Conservation (phyloP, 768 basidiomycete genomes). For the Russula compacta region DNA sequence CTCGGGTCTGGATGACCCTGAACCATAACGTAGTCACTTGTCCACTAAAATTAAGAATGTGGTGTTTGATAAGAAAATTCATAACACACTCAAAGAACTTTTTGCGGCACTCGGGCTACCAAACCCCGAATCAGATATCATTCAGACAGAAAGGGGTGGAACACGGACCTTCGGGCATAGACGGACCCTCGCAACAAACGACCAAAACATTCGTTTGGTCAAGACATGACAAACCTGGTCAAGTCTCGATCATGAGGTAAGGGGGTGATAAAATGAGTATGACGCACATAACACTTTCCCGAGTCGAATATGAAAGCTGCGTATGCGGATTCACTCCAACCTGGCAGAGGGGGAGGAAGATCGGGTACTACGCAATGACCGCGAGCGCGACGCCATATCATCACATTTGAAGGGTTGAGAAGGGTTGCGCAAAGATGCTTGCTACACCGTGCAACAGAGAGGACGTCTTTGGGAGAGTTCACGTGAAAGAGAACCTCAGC, state of each 20-base stretch:
- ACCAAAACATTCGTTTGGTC: slow-evolving; percentile 29
- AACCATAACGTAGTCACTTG: not conserved
- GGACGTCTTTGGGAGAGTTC: slow-evolving; percentile 44
- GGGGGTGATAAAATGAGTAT: not conserved
- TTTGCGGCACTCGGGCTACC: slow-evolving; percentile 8
- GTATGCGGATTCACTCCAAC: slow-evolving; percentile 48
- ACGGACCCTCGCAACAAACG: slow-evolving; percentile 10
- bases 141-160: not conserved
- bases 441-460: slow-evolving; percentile 51
- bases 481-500: slow-evolving; percentile 51
- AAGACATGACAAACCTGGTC: slow-evolving; percentile 23
- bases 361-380: slow-evolving; percentile 26
- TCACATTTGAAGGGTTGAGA: slow-evolving; percentile 35
- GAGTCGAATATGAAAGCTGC: slow-evolving; percentile 56
- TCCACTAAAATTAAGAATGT: not conserved
- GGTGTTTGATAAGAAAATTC: not conserved
- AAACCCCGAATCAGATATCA: not conserved
- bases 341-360: slow-evolving; percentile 36
- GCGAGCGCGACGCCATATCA: slow-evolving; percentile 54
- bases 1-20: not conserved
- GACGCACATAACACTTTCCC: slow-evolving; percentile 46
- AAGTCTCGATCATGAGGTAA: not conserved
- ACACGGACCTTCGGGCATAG: slow-evolving; percentile 9
- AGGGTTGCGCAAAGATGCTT: slow-evolving; percentile 45
- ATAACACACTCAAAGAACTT: not conserved